A percentile compares a stretch with the other conserved stretches of the same genome.
phyloP scores from a whole-genome alignment of 345 rosid species.

The Leavenworthia alabamica region DNA sequence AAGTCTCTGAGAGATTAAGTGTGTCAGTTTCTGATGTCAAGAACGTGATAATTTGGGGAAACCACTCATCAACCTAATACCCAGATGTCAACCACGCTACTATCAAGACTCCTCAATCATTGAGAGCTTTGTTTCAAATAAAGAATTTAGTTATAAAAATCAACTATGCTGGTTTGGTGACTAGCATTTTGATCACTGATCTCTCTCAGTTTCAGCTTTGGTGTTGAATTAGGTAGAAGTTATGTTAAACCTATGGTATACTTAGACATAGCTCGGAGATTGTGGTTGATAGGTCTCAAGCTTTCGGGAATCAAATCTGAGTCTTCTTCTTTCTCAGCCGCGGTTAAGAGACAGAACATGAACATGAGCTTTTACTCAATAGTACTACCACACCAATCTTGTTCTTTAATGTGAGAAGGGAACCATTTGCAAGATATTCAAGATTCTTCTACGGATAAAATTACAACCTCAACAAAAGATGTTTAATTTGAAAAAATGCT shows the following conservation, averaged over 20 bases:
- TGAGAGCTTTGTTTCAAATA: conserved; percentile 10
- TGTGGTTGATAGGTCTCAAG: conserved; percentile 50
- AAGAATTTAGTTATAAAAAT: background rate
- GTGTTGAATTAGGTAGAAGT: conserved; percentile 56
- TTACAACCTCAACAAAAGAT: background rate
- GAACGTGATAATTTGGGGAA: conserved; percentile 95
- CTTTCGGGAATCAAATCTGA: conserved; percentile 37
- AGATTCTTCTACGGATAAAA: background rate
- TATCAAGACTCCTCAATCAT: conserved; percentile 46
- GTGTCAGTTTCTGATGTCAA: conserved; percentile 89
- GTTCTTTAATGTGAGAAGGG: background rate
- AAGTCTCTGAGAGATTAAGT: conserved; percentile 74
- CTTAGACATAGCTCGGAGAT: conserved; percentile 54
- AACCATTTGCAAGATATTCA: background rate
- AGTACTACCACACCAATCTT: background rate
- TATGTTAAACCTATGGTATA: conserved; percentile 65
- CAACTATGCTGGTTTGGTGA: background rate
- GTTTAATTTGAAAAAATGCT: background rate
- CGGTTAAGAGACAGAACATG: background rate
- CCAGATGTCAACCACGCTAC: conserved; percentile 99
- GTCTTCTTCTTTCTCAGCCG: background rate
- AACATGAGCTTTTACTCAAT: background rate
- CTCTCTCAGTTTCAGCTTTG: conserved; percentile 13
- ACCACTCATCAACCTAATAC: conserved; percentile 91
- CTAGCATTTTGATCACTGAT: background rate